These are phyloP conservation scores for Glarea lozoyensis DNA, from an alignment of 495 filamentous ascomycete species.

Conservation along the genomic window DNA sequence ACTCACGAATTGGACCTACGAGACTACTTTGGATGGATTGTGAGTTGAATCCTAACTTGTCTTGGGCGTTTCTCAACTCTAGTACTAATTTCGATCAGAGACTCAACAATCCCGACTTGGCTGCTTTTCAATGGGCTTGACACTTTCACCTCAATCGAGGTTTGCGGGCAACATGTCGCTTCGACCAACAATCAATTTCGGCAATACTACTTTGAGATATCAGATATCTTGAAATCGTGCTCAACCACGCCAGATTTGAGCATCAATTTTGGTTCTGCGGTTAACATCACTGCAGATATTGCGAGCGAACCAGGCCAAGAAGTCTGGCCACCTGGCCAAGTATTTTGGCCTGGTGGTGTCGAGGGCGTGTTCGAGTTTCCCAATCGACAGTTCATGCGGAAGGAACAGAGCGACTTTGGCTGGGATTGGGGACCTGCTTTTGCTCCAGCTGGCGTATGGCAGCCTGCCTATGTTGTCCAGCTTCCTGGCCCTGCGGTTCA, in stretches of 20 bases:
- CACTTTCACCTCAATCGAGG: constrained; percentile 52
- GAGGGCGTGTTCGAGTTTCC: constrained; percentile 44
- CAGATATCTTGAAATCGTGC: constrained; percentile 39
- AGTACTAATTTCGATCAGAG: constrained; percentile 3
- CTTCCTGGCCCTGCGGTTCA: constrained; percentile 38
- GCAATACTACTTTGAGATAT: constrained; percentile 61
- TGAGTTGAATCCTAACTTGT: constrained; percentile 22
- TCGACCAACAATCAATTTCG: constrained; percentile 64
- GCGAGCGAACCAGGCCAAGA: constrained; percentile 45
- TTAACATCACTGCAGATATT: constrained; percentile 43
- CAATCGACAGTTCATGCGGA: constrained; percentile 48
- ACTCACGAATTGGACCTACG: constrained; percentile 51
- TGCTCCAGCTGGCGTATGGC: constrained; percentile 68
- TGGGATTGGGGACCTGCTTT: constrained; percentile 79
- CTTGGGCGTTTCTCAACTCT: background rate
- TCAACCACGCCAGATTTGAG: constrained; percentile 29
- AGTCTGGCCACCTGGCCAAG: too few species aligned
- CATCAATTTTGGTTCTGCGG: constrained; percentile 49
- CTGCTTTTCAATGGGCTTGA: constrained; percentile 66
- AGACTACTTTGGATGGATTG: constrained; percentile 37
- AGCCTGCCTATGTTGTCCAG: constrained; percentile 53
- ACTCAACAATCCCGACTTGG: constrained; percentile 28
- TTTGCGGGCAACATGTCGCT: constrained; percentile 53
- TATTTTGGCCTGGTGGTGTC: constrained; percentile 40
- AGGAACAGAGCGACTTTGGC: constrained; percentile 70